Evolutionary conservation across 192 early-diverging fungal genomes (phyloP).

Genomic region (Coemansia sp.): DNA sequence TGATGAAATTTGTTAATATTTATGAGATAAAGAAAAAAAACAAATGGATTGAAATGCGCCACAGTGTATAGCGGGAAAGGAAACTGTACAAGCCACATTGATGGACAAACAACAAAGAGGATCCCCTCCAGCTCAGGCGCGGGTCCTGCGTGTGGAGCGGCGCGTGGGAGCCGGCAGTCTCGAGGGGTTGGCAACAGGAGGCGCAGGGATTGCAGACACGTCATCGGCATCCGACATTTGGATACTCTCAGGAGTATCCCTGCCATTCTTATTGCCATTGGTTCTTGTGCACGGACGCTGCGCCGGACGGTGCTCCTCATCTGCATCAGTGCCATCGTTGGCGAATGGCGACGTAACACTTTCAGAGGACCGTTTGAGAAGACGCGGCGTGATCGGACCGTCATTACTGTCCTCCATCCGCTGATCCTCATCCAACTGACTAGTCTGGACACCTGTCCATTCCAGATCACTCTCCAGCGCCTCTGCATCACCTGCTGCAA

Average conservation of each 20-base stretch:
- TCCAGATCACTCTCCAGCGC: conserved; percentile 4
- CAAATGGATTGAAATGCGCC: background rate
- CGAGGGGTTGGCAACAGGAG: conserved; percentile 1
- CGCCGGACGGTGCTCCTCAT: conserved; percentile 9
- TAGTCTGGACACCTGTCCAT: conserved; percentile 31
- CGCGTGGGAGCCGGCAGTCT: conserved; percentile 23
- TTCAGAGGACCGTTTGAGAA: conserved; percentile 39
- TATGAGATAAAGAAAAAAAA: background rate
- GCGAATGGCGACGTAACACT: conserved; percentile 6
- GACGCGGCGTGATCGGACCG: background rate
- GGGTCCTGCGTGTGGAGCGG: conserved; percentile 19
- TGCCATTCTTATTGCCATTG: background rate
- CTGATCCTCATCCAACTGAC: background rate
- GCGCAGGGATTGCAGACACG: conserved; percentile 12
- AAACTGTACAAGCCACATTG: background rate
- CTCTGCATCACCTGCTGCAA: background rate
- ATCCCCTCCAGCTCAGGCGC: conserved; percentile 18
- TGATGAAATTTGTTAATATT: too few species aligned
- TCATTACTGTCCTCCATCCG: background rate
- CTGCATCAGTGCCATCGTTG: background rate
- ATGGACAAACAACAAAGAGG: background rate
- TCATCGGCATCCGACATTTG: background rate
- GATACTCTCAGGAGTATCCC: background rate
- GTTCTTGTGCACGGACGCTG: conserved; percentile 17
- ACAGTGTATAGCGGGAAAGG: background rate